These are phyloP conservation scores for Kodamaea fungicola DNA, from an alignment of 1,139 yeast genomes.

Conservation along the genomic window DNA sequence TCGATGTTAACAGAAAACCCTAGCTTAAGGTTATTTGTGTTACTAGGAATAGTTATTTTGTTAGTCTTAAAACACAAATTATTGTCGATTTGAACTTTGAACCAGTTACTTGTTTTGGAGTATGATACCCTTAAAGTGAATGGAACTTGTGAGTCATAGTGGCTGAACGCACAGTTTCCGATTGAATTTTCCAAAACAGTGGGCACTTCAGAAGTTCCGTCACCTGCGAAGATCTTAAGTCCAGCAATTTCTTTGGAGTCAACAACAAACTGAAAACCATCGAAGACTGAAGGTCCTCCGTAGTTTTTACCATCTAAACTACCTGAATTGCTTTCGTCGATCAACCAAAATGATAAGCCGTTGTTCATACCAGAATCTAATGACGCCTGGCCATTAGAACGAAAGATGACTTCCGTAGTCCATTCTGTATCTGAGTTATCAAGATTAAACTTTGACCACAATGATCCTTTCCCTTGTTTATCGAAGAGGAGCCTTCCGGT, in stretches of 20 bases:
- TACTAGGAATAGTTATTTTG: conserved; percentile 37
- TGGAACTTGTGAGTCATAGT: conserved; percentile 68
- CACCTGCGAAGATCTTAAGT: conserved; percentile 55
- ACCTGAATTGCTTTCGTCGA: conserved; percentile 26
- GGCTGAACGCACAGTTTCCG: conserved; percentile 57
- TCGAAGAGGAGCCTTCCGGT: conserved; percentile 40
- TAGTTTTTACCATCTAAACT: conserved; percentile 14
- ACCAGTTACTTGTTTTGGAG: conserved; percentile 34
- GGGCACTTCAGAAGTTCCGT: conserved; percentile 35
- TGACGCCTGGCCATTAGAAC: conserved; percentile 47
- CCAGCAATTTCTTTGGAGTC: conserved; percentile 50
- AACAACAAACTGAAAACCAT: conserved; percentile 59
- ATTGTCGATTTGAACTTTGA: conserved; percentile 69
- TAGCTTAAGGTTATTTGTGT: conserved; percentile 32
- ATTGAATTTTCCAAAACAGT: conserved; percentile 29
- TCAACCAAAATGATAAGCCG: conserved; percentile 52
- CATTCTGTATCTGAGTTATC: conserved; percentile 40
- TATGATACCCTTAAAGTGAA: conserved; percentile 63
- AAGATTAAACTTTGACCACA: conserved; percentile 46
- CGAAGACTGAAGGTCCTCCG: conserved; percentile 52
- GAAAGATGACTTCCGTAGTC: conserved; percentile 58
- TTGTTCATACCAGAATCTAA: conserved; percentile 35
- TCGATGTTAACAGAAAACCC: conserved; percentile 51
- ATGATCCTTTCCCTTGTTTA: conserved; percentile 24
- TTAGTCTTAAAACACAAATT: conserved; percentile 66